phyloP scores from a whole-genome alignment of 2,329 filamentous ascomycete genomes.

The Pleomassaria siparia region DNA sequence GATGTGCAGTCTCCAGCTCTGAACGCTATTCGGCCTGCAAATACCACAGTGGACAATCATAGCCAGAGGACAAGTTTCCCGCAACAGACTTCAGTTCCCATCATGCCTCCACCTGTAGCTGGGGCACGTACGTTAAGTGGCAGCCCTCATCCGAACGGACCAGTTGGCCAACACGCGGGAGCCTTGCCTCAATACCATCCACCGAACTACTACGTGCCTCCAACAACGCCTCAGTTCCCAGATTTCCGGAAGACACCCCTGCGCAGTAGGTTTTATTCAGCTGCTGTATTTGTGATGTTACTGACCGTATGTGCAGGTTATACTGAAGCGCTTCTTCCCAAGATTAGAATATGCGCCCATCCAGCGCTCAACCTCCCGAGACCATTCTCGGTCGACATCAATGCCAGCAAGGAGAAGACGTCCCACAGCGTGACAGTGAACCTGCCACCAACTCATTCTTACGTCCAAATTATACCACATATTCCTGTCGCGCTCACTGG shows the following conservation, averaged over 20 bases:
- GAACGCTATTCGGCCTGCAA: slow-evolving; percentile 40
- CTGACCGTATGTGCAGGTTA: slow-evolving; percentile 26
- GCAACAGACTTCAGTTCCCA: slow-evolving; percentile 34
- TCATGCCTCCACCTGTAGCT: slow-evolving; percentile 44
- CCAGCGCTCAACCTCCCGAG: slow-evolving; percentile 64
- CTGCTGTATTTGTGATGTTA: background rate
- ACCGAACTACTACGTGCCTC: slow-evolving; percentile 31
- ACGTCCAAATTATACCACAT: slow-evolving; percentile 69
- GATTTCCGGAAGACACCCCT: slow-evolving; percentile 35
- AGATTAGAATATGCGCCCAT: slow-evolving; percentile 68
- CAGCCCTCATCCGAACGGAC: slow-evolving; percentile 45
- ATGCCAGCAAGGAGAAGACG: slow-evolving; percentile 64
- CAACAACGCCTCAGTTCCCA: slow-evolving; percentile 31
- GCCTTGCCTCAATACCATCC: slow-evolving; percentile 36
- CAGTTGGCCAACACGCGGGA: slow-evolving; percentile 24
- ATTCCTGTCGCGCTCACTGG: slow-evolving; percentile 65
- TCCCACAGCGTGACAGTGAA: slow-evolving; percentile 74
- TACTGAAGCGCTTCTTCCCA: slow-evolving; percentile 66
- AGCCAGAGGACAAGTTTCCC: slow-evolving; percentile 30
- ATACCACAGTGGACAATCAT: slow-evolving; percentile 36
- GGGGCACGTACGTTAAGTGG: slow-evolving; percentile 42
- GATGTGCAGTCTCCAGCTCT: slow-evolving; percentile 50
- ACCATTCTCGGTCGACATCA: slow-evolving; percentile 64
- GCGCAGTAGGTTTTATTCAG: slow-evolving; percentile 49
- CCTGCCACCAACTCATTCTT: slow-evolving; percentile 66